Evolutionary conservation across 148 eudicot genomes (phyloP).

Genomic region (Camellia japonica): DNA sequence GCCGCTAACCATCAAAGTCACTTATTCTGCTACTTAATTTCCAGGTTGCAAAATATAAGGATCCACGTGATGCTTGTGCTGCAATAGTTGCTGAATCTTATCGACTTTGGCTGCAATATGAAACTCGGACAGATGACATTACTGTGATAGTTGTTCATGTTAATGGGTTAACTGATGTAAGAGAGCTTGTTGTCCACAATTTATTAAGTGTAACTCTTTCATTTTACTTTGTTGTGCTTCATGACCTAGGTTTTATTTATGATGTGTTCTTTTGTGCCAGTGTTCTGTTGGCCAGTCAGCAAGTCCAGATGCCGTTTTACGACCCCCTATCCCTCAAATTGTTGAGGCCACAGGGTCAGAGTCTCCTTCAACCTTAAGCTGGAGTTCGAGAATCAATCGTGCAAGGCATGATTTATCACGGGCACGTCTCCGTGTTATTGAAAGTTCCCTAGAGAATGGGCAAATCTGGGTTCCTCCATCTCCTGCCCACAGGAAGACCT

Average conservation of each 20-base stretch:
- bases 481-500: conserved; percentile 82
- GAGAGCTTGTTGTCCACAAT: conserved; percentile 21
- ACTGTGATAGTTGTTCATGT: conserved; percentile 90
- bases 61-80: conserved; percentile 99
- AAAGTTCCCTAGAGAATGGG: conserved; percentile 87
- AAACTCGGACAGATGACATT: conserved; percentile 99
- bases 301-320: conserved; percentile 44
- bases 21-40: conserved; percentile 14
- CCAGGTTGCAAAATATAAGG: conserved; percentile 82
- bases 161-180: conserved; percentile 69
- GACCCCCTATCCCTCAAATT: conserved; percentile 62
- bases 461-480: conserved; percentile 88
- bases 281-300: conserved; percentile 36
- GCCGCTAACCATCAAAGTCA: background rate
- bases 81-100: conserved; percentile 99
- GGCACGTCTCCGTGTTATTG: conserved; percentile 89
- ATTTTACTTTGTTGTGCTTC: background rate
- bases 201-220: background rate
- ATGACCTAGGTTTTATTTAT: conserved; percentile 12
- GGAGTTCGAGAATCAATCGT: conserved; percentile 63
- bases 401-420: conserved; percentile 84
- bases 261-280: conserved; percentile 32
- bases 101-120: conserved; percentile 97
- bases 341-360: conserved; percentile 83
- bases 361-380: conserved; percentile 67